Evolutionary conservation across 2,329 filamentous ascomycete species (phyloP).

Genomic region (Cladosporium sp.): DNA sequence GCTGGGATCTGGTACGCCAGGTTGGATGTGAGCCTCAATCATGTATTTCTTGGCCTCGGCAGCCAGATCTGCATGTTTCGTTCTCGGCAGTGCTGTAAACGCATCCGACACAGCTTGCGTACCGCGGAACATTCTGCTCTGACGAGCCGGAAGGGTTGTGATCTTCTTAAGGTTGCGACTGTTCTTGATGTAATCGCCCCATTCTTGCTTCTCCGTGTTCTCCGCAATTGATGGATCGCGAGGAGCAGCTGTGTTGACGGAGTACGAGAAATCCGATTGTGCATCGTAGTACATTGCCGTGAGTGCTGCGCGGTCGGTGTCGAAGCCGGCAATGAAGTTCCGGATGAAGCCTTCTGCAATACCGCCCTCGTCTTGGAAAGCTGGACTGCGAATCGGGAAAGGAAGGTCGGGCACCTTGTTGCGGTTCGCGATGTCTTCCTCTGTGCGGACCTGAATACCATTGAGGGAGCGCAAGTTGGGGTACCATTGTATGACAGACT

Average conservation of each 20-base stretch:
- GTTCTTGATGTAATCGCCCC: conserved; percentile 70
- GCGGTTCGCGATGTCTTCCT: conserved; percentile 62
- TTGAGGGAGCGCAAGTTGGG: conserved; percentile 76
- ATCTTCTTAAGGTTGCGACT: conserved; percentile 76
- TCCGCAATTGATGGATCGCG: conserved; percentile 37
- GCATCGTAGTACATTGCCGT: conserved; percentile 69
- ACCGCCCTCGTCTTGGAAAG: conserved; percentile 69
- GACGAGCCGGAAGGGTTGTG: conserved; percentile 55
- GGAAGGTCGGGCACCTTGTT: conserved; percentile 50
- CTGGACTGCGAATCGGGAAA: conserved; percentile 60
- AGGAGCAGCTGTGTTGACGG: conserved; percentile 62
- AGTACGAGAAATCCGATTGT: conserved; percentile 69
- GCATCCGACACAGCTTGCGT: conserved; percentile 60
- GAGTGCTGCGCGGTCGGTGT: conserved; percentile 63
- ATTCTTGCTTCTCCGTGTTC: conserved; percentile 50
- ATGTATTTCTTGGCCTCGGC: conserved; percentile 69
- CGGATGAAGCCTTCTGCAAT: conserved; percentile 73
- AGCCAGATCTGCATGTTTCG: conserved; percentile 68
- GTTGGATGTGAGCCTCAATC: conserved; percentile 73
- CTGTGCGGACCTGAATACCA: conserved; percentile 66
- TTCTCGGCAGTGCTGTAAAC: conserved; percentile 68
- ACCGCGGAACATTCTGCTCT: conserved; percentile 64
- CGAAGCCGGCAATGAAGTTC: conserved; percentile 70
- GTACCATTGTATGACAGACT: conserved; percentile 75
- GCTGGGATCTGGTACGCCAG: conserved; percentile 66